These are phyloP conservation scores for Fragaria vesca DNA, from an alignment of 306 rosid species.

Conservation along the genomic window DNA sequence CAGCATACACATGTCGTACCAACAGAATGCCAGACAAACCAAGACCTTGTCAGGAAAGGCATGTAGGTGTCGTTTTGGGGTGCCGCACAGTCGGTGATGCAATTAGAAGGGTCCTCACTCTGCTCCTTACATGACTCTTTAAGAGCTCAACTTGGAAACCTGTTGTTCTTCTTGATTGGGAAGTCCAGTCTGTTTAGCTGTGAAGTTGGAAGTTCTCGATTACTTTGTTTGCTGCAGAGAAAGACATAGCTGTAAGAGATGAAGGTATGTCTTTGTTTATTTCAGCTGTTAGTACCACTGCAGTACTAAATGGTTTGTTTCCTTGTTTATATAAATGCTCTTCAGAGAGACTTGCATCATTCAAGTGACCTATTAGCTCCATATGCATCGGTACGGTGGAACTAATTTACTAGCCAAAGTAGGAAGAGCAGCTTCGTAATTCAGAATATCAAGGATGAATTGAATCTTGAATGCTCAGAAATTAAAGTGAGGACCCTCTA, in stretches of 20 bases:
- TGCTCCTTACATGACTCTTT: constrained; percentile 25
- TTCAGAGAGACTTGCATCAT: not conserved
- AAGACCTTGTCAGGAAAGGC: constrained; percentile 9
- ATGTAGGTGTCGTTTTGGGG: constrained; percentile 48
- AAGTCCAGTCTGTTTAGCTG: not conserved
- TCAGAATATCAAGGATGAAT: not conserved
- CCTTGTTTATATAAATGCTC: not conserved
- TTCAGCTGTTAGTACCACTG: not conserved
- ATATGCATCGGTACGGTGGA: not conserved
- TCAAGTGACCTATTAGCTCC: not conserved
- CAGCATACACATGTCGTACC: not conserved
- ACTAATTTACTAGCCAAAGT: not conserved
- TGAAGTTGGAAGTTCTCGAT: constrained; percentile 16
- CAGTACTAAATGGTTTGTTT: not conserved
- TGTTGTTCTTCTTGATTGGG: not conserved
- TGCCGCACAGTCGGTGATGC: not conserved
- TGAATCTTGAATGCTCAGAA: not conserved
- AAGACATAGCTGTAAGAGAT: constrained; percentile 34
- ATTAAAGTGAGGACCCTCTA: not conserved
- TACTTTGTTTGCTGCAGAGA: constrained; percentile 14
- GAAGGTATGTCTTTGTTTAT: constrained; percentile 51
- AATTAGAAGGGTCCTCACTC: constrained; percentile 10
- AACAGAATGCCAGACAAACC: constrained; percentile 27
- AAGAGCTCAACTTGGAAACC: not conserved
- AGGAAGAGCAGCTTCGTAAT: not conserved